Conservation (phyloP, 306 rosid genomes). For the Malus fusca region DNA sequence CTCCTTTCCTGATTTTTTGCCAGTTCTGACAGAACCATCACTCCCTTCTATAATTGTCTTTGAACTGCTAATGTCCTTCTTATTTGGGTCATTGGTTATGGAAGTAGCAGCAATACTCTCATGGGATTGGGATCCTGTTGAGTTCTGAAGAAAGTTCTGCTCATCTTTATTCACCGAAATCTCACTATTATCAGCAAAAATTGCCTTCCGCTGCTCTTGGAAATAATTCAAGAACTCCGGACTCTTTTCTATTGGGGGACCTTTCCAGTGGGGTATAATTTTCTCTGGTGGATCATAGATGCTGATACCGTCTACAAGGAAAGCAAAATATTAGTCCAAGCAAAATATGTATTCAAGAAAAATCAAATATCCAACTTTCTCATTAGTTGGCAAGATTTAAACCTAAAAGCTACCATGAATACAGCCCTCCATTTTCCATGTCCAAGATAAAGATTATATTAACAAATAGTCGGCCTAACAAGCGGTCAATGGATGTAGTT, state of each 20-base stretch:
- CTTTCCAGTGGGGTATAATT: conserved; percentile 88
- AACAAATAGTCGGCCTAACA: not conserved
- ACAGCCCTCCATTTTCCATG: not conserved
- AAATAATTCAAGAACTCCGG: conserved; percentile 57
- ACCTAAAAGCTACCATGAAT: not conserved
- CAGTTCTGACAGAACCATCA: conserved; percentile 76
- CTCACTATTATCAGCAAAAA: conserved; percentile 23
- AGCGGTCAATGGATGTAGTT: not conserved
- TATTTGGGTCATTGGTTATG: conserved; percentile 21
- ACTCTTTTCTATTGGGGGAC: conserved; percentile 62
- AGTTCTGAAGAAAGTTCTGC: conserved; percentile 23
- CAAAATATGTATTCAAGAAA: not conserved
- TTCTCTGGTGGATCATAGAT: conserved; percentile 80
- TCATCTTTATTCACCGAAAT: conserved; percentile 37
- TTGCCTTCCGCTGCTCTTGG: conserved; percentile 40
- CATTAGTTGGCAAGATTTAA: not conserved
- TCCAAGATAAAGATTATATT: not conserved
- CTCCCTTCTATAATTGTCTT: conserved; percentile 76
- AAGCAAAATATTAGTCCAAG: conserved; percentile 20
- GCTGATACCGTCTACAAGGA: conserved; percentile 71
- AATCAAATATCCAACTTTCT: not conserved
- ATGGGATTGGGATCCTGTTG: conserved; percentile 33
- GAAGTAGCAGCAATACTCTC: conserved; percentile 24
- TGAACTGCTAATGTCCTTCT: conserved; percentile 27
- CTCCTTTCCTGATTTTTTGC: conserved; percentile 86